Evolutionary conservation across 768 basidiomycete genomes (phyloP).

Genomic region (Lyophyllum semitale): DNA sequence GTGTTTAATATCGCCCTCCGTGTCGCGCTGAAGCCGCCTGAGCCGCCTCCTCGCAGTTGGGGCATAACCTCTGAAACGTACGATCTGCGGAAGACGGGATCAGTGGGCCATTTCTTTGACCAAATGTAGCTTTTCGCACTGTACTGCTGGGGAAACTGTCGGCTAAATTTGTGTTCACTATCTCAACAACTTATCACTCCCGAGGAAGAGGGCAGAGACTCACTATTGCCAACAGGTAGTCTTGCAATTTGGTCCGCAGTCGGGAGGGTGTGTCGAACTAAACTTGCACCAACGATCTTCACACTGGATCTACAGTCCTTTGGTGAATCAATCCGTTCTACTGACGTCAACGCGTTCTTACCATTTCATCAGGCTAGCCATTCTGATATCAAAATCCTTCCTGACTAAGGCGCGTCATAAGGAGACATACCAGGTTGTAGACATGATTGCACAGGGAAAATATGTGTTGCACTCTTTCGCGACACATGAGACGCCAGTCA

Average conservation of each 20-base stretch:
- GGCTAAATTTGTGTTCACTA: slow-evolving; percentile 39
- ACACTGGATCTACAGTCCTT: slow-evolving; percentile 58
- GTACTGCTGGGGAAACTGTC: slow-evolving; percentile 71
- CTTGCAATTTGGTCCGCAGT: slow-evolving; percentile 61
- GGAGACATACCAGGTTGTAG: slow-evolving; percentile 48
- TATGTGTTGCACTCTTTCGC: slow-evolving; percentile 60
- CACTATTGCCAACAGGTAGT: slow-evolving; percentile 80
- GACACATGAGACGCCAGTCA: slow-evolving; percentile 19
- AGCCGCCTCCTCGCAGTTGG: slow-evolving; percentile 23
- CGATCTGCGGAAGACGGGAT: slow-evolving; percentile 27
- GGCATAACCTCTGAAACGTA: slow-evolving; percentile 28
- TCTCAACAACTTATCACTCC: slow-evolving; percentile 20
- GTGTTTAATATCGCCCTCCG: slow-evolving; percentile 8
- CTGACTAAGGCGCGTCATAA: slow-evolving; percentile 1
- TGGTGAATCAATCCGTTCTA: not conserved
- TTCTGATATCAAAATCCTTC: slow-evolving; percentile 7
- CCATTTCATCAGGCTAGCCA: slow-evolving; percentile 61
- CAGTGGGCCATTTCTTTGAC: slow-evolving; percentile 8
- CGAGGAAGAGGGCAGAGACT: slow-evolving; percentile 27
- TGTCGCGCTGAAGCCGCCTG: slow-evolving; percentile 3
- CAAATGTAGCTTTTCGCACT: slow-evolving; percentile 42
- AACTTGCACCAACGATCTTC: slow-evolving; percentile 70
- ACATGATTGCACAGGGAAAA: slow-evolving; percentile 61
- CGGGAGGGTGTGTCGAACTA: slow-evolving; percentile 59
- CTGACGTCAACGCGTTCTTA: slow-evolving; percentile 24